Base-by-base conservation (phyloP, 2,329 filamentous ascomycete genomes). In the Hypoxylon rubiginosum region DNA sequence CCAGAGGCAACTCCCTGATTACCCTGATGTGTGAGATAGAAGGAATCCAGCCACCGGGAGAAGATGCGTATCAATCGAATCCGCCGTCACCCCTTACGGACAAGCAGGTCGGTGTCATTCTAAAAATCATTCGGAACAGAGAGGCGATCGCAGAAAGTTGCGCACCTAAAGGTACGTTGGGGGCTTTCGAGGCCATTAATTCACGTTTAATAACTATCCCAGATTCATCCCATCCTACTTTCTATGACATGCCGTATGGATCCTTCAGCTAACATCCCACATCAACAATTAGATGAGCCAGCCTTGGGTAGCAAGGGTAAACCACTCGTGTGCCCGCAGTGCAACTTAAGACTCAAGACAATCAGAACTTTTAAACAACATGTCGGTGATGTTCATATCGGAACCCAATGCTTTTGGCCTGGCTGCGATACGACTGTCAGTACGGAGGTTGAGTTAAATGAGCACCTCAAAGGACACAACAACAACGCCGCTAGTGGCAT, bases 381-480 rank as follows among this genome's bases (percentile, higher is more conserved):
- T 28, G 4, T 13, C 8, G 5, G 4, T 1, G 17, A 59, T 10
- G 48, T 46, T n/a, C 57, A 59, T 21, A 53, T 59, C 21, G 57
- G 57, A 3, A 59, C 57, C 1, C 21, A n/a, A 15, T 59, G 57
- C 26, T 53, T 51, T 5, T 59, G 57, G 57, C 36, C 36, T 15
- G 49, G 49, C 1, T 59, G 57, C 7, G 8, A 4, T 7, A 26
- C 5, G 10, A 26, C 26, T 17, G 11, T 17, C 7, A 26, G 24
- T 7, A 48, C 19, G 2, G 45, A 48, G 11, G 9, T 15, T 26
- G 45, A 48, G 13, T n/a, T 48, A 13, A 48, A 48, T 7, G n/a
- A 26, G 19, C 45, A 48, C 7, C 21, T 48, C 2, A 48, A 48
- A 24, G 10, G 19, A n/a, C 45, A 48, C 24, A 48, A 48, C 45